phyloP scores from a whole-genome alignment of 2,329 filamentous ascomycete genomes.

The Metarhizium sp. region DNA sequence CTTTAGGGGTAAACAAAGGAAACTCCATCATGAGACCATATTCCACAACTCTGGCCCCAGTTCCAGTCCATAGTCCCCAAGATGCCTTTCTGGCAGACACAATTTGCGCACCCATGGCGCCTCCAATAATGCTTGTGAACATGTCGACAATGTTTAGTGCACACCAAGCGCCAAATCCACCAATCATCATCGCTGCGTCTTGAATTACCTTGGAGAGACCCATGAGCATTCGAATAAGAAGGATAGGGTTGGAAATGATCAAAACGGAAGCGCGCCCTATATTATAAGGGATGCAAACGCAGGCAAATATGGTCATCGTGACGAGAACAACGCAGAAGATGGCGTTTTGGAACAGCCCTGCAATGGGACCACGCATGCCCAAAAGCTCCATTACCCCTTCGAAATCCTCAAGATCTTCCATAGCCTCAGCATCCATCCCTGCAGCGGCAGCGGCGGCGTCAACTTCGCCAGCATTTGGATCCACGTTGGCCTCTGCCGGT shows the following conservation, averaged over 20 bases:
- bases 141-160: slow-evolving; percentile 29
- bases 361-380: slow-evolving; percentile 88
- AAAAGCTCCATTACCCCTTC: slow-evolving; percentile 94
- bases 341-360: slow-evolving; percentile 85
- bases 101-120: slow-evolving; percentile 19
- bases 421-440: slow-evolving; percentile 63
- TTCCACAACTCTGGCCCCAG: slow-evolving; percentile 37
- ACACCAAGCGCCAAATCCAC: slow-evolving; percentile 43
- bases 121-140: slow-evolving; percentile 24
- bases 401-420: slow-evolving; percentile 85
- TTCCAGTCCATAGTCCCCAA: slow-evolving; percentile 32
- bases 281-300: slow-evolving; percentile 87
- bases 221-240: slow-evolving; percentile 65
- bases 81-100: slow-evolving; percentile 27
- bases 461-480: slow-evolving; percentile 34
- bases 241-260: slow-evolving; percentile 67
- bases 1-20: slow-evolving; percentile 48
- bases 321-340: slow-evolving; percentile 90
- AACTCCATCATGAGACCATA: slow-evolving; percentile 41
- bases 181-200: slow-evolving; percentile 59
- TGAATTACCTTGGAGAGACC: slow-evolving; percentile 69
- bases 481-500: slow-evolving; percentile 28
- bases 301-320: slow-evolving; percentile 73
- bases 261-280: slow-evolving; percentile 79
- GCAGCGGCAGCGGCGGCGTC: slow-evolving; percentile 40